Conservation (phyloP, 2,329 filamentous ascomycete genomes). For the Chalara sp. region DNA sequence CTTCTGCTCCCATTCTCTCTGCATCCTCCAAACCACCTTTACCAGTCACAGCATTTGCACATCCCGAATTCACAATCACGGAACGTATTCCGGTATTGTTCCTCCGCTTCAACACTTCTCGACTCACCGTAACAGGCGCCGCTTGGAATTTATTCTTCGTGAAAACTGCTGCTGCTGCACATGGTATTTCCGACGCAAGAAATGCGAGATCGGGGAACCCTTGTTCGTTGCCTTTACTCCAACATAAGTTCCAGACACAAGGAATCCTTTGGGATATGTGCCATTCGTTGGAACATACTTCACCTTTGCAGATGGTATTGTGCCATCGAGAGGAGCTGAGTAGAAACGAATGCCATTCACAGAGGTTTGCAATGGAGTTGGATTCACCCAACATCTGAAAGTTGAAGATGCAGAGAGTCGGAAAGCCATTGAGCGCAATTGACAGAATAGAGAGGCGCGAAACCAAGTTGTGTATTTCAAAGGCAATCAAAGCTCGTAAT, state of each 20-base stretch:
- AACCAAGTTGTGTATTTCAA: no score
- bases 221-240: slow-evolving; percentile 93
- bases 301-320: slow-evolving; percentile 71
- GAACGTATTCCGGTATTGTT: slow-evolving; percentile 66
- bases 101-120: slow-evolving; percentile 60
- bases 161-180: slow-evolving; percentile 85
- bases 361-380: slow-evolving; percentile 14
- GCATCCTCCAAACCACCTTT: slow-evolving; percentile 86
- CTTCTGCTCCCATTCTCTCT: slow-evolving; percentile 69
- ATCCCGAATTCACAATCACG: slow-evolving; percentile 90
- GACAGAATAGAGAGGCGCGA: background rate
- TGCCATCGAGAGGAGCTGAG: slow-evolving; percentile 49
- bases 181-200: slow-evolving; percentile 78
- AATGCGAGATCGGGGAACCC: slow-evolving; percentile 82
- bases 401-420: slow-evolving; percentile 14
- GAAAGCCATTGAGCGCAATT: slow-evolving; percentile 20
- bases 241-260: slow-evolving; percentile 78
- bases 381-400: slow-evolving; percentile 18
- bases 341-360: slow-evolving; percentile 37
- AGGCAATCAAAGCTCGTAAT: no score
- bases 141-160: slow-evolving; percentile 98
- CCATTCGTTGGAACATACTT: slow-evolving; percentile 84
- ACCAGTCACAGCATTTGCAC: slow-evolving; percentile 94
- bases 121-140: slow-evolving; percentile 83
- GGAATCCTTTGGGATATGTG: slow-evolving; percentile 85